Conservation (phyloP, 2,329 filamentous ascomycete species). For the Neoarthrinium moseri region DNA sequence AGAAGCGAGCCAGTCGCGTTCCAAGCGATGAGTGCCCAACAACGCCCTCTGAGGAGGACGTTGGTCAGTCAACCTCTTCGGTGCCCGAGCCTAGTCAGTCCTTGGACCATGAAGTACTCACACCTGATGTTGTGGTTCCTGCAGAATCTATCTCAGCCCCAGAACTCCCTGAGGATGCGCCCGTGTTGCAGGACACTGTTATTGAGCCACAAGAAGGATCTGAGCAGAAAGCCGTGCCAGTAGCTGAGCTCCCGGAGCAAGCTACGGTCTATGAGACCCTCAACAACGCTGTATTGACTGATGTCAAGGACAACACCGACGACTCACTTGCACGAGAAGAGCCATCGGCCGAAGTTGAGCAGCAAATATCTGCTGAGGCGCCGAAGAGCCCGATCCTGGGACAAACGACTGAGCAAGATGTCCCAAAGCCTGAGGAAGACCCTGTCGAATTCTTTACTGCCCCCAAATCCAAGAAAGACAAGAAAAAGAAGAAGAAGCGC, state of each 20-base stretch:
- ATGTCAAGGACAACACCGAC: neutral
- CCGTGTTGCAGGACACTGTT: too few species aligned
- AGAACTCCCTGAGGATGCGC: too few species aligned
- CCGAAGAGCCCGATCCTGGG: slow-evolving; percentile 3
- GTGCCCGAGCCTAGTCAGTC: neutral
- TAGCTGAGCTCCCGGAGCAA: too few species aligned
- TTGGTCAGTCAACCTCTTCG: too few species aligned
- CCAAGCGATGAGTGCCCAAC: neutral
- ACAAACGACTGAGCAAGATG: neutral
- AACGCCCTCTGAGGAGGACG: neutral
- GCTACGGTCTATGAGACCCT: too few species aligned
- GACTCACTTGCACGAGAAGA: neutral
- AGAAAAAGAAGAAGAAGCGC: slow-evolving; percentile 28
- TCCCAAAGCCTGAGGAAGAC: slow-evolving; percentile 3
- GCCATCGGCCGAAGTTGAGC: neutral
- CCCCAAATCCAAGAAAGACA: slow-evolving; percentile 34
- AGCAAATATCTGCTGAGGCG: neutral
- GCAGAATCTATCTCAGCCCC: too few species aligned
- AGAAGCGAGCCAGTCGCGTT: slow-evolving; percentile 16
- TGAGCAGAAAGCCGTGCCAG: too few species aligned
- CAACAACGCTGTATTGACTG: too few species aligned
- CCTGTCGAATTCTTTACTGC: slow-evolving; percentile 12
- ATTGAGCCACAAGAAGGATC: too few species aligned
- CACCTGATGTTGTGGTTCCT: neutral
- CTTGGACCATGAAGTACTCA: neutral